Evolutionary conservation across 352 stramenopile genomes (phyloP).

Genomic region (Phytophthora litchii): DNA sequence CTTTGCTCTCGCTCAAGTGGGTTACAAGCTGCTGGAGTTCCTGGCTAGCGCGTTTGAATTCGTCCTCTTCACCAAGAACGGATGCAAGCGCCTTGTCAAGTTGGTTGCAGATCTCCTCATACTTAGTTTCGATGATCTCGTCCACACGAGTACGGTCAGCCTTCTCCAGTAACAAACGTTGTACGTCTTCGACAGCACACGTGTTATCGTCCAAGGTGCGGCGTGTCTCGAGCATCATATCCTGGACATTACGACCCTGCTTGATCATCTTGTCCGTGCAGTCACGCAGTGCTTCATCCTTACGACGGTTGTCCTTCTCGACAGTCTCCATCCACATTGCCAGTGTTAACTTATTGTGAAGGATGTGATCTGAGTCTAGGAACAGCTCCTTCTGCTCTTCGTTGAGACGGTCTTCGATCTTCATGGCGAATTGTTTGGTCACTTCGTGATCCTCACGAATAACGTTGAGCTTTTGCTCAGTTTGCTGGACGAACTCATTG

Average conservation of each 20-base stretch:
- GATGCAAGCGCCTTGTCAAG: conserved; percentile 87
- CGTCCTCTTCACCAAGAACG: conserved; percentile 87
- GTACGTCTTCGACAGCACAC: conserved; percentile 83
- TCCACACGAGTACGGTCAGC: conserved; percentile 84
- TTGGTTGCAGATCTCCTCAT: conserved; percentile 93
- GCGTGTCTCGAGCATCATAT: conserved; percentile 87
- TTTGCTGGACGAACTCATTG: conserved; percentile 58
- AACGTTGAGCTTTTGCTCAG: conserved; percentile 49
- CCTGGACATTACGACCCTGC: conserved; percentile 80
- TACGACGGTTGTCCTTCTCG: conserved; percentile 70
- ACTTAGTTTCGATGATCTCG: conserved; percentile 90
- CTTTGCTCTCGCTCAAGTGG: conserved; percentile 80
- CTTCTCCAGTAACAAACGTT: conserved; percentile 79
- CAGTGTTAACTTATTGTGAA: conserved; percentile 78
- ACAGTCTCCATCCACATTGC: conserved; percentile 82
- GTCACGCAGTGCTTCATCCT: conserved; percentile 81
- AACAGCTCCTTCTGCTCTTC: conserved; percentile 84
- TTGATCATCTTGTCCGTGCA: conserved; percentile 84
- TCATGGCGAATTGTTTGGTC: conserved; percentile 83
- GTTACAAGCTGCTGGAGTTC: conserved; percentile 86
- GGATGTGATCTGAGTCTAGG: conserved; percentile 78
- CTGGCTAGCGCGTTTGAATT: conserved; percentile 87
- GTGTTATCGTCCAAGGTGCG: conserved; percentile 87
- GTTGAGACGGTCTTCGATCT: conserved; percentile 86
- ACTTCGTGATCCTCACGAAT: conserved; percentile 74